Evolutionary conservation across 1,139 yeast species (phyloP), one percentile per base, ranked within the genome.

Genomic region (Geotrichum klebahnii): DNA sequence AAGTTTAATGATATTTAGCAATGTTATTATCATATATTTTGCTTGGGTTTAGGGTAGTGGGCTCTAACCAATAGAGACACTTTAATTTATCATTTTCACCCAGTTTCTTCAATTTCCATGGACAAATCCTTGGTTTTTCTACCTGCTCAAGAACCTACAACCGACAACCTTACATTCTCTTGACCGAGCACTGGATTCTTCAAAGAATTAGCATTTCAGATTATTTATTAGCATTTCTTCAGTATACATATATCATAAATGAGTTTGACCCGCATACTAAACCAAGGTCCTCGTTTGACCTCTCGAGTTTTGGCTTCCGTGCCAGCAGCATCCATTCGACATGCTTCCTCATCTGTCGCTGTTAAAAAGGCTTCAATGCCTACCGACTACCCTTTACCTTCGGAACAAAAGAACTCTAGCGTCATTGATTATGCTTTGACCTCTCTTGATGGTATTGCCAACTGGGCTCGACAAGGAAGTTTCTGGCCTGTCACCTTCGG

Each of bases 401-500:
- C 78, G 8, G 75, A 77, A 58, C 70, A 75, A 53, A 77, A 78
- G 57, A 73, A 79, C 34, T 64, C 71, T 53, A 77, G 73, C 57
- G 83, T 85, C 16, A 70, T 85, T 56, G 96, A 87, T 70, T 86
- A 87, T 62, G 92, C 89, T 5, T 75, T 86, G 65, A 86, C 95
- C n/a, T 79, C 92, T 24, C 73, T 86, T 59, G 96, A 87, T 65
- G 80, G 83, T 55, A 79, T 86, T 59, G 92, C 90, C 59, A 84
- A 84, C 72, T 87, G 96, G 96, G 95, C 94, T 1, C 80, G 96
- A 69, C 89, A 85, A 66, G 87, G 95, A 29, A 84, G 94, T 3
- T 86, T 87, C 69, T 87, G 96, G 96, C 96, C 96, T 12, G 94
- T 86, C 48, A 87, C 96, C 44, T 87, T 87, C 69, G 96, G 95